These are phyloP conservation scores for Acrocalymma vagum DNA, from an alignment of 2,329 filamentous ascomycete species.

Conservation along the genomic window DNA sequence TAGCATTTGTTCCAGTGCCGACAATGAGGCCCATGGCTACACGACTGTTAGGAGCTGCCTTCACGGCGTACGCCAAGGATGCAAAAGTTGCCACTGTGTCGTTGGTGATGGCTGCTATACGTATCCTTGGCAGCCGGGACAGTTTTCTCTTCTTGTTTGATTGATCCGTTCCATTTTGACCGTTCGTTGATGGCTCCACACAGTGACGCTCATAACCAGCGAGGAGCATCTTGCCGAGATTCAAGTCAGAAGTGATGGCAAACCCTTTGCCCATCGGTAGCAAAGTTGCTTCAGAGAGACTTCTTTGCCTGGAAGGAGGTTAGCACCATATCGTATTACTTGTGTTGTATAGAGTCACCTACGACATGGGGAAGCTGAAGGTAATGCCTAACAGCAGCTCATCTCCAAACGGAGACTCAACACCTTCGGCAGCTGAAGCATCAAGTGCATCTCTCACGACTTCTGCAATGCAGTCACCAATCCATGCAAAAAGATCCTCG, in stretches of 20 bases:
- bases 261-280: constrained; percentile 78
- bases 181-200: constrained; percentile 46
- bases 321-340: constrained; percentile 6
- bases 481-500: constrained; percentile 81
- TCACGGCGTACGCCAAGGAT: constrained; percentile 77
- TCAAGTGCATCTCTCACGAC: constrained; percentile 70
- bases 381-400: constrained; percentile 72
- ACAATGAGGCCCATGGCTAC: constrained; percentile 83
- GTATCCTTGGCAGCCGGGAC: constrained; percentile 67
- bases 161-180: constrained; percentile 12
- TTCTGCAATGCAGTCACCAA: constrained; percentile 77
- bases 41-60: constrained; percentile 67
- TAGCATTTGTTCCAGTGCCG: constrained; percentile 83
- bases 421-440: constrained; percentile 22
- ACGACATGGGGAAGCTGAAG: constrained; percentile 74
- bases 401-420: constrained; percentile 43
- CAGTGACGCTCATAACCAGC: constrained; percentile 67
- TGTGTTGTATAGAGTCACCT: constrained; percentile 15
- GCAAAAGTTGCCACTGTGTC: constrained; percentile 82
- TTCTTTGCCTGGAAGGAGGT: constrained; percentile 57
- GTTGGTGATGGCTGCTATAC: constrained; percentile 80
- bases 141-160: constrained; percentile 38
- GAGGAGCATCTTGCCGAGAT: constrained; percentile 67
- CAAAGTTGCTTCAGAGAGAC: constrained; percentile 68
- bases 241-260: constrained; percentile 66